phyloP scores from a whole-genome alignment of 2,329 filamentous ascomycete genomes.

The Xylariales sp. region DNA sequence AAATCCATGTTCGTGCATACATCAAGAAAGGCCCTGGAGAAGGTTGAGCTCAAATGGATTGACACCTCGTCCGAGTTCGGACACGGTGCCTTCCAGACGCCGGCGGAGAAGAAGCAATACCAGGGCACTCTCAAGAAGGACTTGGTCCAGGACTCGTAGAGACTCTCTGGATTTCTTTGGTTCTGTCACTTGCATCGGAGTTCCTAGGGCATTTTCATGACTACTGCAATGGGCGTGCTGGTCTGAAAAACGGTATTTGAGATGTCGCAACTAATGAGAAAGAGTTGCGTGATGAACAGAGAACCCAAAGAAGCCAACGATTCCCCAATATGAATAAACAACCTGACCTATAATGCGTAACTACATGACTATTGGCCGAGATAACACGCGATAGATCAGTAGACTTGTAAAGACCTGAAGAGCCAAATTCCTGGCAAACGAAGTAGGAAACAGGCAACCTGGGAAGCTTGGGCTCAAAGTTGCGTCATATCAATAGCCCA shows the following conservation, averaged over 20 bases:
- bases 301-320: slow-evolving; percentile 21
- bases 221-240: slow-evolving; percentile 27
- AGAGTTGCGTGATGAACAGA: slow-evolving; percentile 27
- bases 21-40: slow-evolving; percentile 91
- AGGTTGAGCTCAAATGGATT: slow-evolving; percentile 99
- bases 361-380: too few species aligned
- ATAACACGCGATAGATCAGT: too few species aligned
- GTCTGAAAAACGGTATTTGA: slow-evolving; percentile 29
- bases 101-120: slow-evolving; percentile 96
- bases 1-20: slow-evolving; percentile 99
- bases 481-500: neutral
- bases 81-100: slow-evolving; percentile 99
- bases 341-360: too few species aligned
- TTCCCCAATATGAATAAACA: too few species aligned
- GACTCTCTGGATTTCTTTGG: slow-evolving; percentile 35
- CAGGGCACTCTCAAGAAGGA: slow-evolving; percentile 99
- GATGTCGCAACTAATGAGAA: slow-evolving; percentile 27
- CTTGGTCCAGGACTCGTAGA: slow-evolving; percentile 45
- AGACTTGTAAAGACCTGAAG: too few species aligned
- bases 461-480: neutral
- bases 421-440: slow-evolving; percentile 8
- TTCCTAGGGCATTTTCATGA: slow-evolving; percentile 39
- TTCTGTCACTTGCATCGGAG: slow-evolving; percentile 50
- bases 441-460: slow-evolving; percentile 15
- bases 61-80: slow-evolving; percentile 99